These are phyloP conservation scores for Phytophthora sp. DNA, from an alignment of 352 stramenopile genomes.

Conservation along the genomic window DNA sequence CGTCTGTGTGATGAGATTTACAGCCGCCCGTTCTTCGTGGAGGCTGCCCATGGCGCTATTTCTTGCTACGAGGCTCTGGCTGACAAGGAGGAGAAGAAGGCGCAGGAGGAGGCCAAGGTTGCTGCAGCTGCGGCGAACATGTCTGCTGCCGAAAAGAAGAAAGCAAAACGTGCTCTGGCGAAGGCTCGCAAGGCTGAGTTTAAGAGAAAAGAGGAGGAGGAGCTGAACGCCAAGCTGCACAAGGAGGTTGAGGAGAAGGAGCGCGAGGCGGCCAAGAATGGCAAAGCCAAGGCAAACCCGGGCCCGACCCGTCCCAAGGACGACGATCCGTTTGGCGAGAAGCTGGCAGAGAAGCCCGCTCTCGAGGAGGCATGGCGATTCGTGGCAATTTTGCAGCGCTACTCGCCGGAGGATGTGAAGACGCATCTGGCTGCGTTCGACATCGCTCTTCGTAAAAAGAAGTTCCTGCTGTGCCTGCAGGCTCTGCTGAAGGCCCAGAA, in stretches of 20 bases:
- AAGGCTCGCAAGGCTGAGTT: conserved; percentile 92
- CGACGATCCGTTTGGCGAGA: conserved; percentile 73
- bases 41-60: conserved; percentile 90
- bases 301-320: conserved; percentile 57
- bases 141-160: conserved; percentile 94
- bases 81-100: conserved; percentile 63
- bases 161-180: conserved; percentile 88
- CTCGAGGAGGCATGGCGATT: conserved; percentile 85
- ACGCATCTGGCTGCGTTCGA: conserved; percentile 82
- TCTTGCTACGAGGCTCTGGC: conserved; percentile 89
- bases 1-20: conserved; percentile 94
- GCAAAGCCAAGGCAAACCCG: conserved; percentile 76
- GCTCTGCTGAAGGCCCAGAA: conserved; percentile 67
- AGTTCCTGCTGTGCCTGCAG: conserved; percentile 78
- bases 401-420: conserved; percentile 58
- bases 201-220: conserved; percentile 82
- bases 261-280: conserved; percentile 63
- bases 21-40: conserved; percentile 88
- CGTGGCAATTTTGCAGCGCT: conserved; percentile 71
- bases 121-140: conserved; percentile 77
- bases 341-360: conserved; percentile 66
- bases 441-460: conserved; percentile 76
- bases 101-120: conserved; percentile 34
- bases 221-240: conserved; percentile 74
- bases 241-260: conserved; percentile 84